These are phyloP conservation scores for Trapa bicornis DNA, from an alignment of 345 rosid species.

Conservation along the genomic window DNA sequence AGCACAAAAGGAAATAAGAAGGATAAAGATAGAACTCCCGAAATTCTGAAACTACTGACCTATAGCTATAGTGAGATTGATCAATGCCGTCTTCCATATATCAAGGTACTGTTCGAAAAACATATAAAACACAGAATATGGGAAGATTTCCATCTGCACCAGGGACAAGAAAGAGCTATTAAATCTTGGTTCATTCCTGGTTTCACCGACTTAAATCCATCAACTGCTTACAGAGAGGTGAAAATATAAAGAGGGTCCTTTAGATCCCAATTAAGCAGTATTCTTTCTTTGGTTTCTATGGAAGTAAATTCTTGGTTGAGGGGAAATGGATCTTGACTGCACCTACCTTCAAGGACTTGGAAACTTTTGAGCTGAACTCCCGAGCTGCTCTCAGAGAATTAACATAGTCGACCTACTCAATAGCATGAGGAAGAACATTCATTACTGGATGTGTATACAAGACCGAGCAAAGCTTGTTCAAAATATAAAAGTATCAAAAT, in stretches of 20 bases:
- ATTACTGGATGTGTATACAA: slow-evolving; percentile 6
- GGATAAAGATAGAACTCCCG: slow-evolving; percentile 2
- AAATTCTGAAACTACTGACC: slow-evolving; percentile 35
- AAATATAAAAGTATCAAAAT: slow-evolving; percentile 6
- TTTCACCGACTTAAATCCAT: background rate
- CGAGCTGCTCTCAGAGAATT: slow-evolving; percentile 91
- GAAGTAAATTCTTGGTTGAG: background rate
- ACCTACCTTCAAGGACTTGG: slow-evolving; percentile 66
- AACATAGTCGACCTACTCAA: slow-evolving; percentile 61
- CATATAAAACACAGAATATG: slow-evolving; percentile 96
- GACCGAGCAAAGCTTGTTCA: background rate
- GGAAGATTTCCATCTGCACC: slow-evolving; percentile 89
- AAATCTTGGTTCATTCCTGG: background rate
- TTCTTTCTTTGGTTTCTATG: background rate
- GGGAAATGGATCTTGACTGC: background rate
- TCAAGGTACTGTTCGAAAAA: slow-evolving; percentile 96
- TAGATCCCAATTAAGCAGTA: background rate
- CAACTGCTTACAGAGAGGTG: background rate
- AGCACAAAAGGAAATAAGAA: background rate
- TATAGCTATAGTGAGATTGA: slow-evolving; percentile 87
- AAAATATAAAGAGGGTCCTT: background rate
- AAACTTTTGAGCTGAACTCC: slow-evolving; percentile 61
- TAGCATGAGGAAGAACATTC: slow-evolving; percentile 4
- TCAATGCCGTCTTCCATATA: slow-evolving; percentile 91
- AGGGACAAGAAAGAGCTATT: background rate